Evolutionary conservation across 768 basidiomycete genomes (phyloP).

Genomic region (Lentinula detonsa): DNA sequence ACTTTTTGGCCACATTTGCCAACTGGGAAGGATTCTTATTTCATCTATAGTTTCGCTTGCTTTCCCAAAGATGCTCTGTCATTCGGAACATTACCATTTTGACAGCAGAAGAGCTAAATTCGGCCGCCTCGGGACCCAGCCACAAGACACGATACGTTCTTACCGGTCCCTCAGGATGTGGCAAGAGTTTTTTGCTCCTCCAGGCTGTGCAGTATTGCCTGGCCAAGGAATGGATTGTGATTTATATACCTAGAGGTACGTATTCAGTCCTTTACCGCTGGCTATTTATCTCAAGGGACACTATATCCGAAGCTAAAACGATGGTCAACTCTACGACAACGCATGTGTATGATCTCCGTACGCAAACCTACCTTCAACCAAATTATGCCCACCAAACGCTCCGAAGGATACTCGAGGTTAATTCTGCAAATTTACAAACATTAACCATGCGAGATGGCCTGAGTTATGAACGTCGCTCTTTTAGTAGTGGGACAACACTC

Average conservation of each 20-base stretch:
- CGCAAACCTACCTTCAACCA: slow-evolving; percentile 74
- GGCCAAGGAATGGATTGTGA: slow-evolving; percentile 67
- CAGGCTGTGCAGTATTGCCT: slow-evolving; percentile 71
- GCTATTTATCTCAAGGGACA: neutral
- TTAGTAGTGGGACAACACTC: slow-evolving; percentile 45
- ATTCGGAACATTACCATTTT: slow-evolving; percentile 63
- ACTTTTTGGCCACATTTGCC: neutral
- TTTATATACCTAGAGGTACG: slow-evolving; percentile 80
- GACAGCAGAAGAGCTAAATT: slow-evolving; percentile 44
- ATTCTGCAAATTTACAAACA: slow-evolving; percentile 34
- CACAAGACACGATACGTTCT: slow-evolving; percentile 50
- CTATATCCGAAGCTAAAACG: slow-evolving; percentile 23
- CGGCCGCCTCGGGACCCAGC: slow-evolving; percentile 44
- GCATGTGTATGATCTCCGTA: slow-evolving; percentile 69
- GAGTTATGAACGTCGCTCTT: slow-evolving; percentile 35
- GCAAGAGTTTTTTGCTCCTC: slow-evolving; percentile 75
- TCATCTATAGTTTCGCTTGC: slow-evolving; percentile 51
- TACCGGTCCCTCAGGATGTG: slow-evolving; percentile 68
- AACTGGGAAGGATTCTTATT: neutral
- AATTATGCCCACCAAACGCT: slow-evolving; percentile 57
- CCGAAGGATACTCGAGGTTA: slow-evolving; percentile 55
- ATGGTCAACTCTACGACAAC: slow-evolving; percentile 73
- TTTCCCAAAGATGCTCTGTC: slow-evolving; percentile 68
- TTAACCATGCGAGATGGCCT: slow-evolving; percentile 37
- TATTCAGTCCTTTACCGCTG: neutral